Evolutionary conservation across 805 yeast species (phyloP), one percentile per base, ranked within the genome.

Genomic region (Yamadazyma kitorensis): DNA sequence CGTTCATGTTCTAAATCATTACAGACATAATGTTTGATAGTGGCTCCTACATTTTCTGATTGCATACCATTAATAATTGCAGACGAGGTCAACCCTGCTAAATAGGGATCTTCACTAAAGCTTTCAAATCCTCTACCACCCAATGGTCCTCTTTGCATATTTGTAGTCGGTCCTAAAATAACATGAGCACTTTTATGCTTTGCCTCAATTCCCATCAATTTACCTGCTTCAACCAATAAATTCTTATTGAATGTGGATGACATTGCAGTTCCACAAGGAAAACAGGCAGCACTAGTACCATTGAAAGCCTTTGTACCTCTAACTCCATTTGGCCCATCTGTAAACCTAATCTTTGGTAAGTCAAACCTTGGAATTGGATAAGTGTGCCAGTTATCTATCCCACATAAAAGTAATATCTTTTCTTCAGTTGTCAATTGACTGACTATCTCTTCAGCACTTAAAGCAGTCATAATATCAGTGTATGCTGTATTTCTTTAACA

Each of bases 351-450:
- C 0, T 70, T 54, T 2, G 78, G 80, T 25, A 76, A 49, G 14
- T 59, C 62, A 19, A 71, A 48, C 25, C 70, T 39, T 17, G 48
- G 52, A 15, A 74, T 57, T 1, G 65, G 47, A 33, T 36, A 45
- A 2, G 79, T 74, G 54, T 72, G 78, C 78, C 79, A 74, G 51
- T 62, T 61, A 47, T 74, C 78, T 27, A 51, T 49, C 21, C 78
- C 62, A 27, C 52, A 40, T 15, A 55, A 33, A 15, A 58, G 47
- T 5, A 45, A 31, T 31, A 54, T 44, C 27, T 57, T 58, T 32
- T 58, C 63, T 8, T 40, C 39, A 3, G 51, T 36, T 10, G 62
- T 52, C 40, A 58, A 44, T 41, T 52, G 45, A 17, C 43, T 31
- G 12, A 58, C 40, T 2, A 41, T 32, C 21, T 44, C 31, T 24